Percentiles rank a stretch among this genome's conserved stretches.
These are phyloP conservation scores for Cordyceps militaris DNA, from an alignment of 2,329 filamentous ascomycete genomes.

Conservation along the genomic window DNA sequence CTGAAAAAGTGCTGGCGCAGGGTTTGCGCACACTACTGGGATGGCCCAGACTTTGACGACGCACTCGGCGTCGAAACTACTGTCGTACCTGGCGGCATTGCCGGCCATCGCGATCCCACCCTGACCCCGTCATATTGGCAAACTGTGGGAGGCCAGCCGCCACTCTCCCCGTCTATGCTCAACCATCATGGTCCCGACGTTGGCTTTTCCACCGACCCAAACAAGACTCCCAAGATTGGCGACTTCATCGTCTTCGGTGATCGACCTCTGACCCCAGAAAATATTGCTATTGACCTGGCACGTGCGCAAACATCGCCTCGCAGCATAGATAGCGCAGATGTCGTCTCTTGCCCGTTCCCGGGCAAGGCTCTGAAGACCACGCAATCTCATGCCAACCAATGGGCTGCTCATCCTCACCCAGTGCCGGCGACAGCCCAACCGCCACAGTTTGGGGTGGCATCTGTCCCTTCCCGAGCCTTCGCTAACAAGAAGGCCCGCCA, in stretches of 20 bases:
- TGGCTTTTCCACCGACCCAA: slow-evolving; percentile 41
- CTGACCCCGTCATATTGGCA: slow-evolving; percentile 51
- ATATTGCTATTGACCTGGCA: slow-evolving; percentile 19
- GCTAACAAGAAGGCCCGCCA: slow-evolving; percentile 54
- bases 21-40: slow-evolving; percentile 86
- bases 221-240: slow-evolving; percentile 37
- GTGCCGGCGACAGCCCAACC: slow-evolving; percentile 32
- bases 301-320: slow-evolving; percentile 38
- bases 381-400: slow-evolving; percentile 33
- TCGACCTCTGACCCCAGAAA: slow-evolving; percentile 42
- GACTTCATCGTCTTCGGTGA: slow-evolving; percentile 40
- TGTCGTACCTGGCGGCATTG: slow-evolving; percentile 69
- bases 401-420: slow-evolving; percentile 44
- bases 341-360: slow-evolving; percentile 58
- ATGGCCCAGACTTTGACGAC: slow-evolving; percentile 60
- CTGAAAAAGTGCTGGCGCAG: slow-evolving; percentile 96
- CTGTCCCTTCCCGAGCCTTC: slow-evolving; percentile 51
- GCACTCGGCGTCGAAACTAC: slow-evolving; percentile 55
- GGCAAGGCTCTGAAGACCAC: slow-evolving; percentile 39
- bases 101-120: slow-evolving; percentile 50
- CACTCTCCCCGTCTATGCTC: slow-evolving; percentile 27
- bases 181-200: slow-evolving; percentile 20
- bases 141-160: slow-evolving; percentile 35
- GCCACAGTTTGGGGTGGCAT: slow-evolving; percentile 41
- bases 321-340: slow-evolving; percentile 53